Evolutionary conservation across 768 basidiomycete genomes (phyloP).

Genomic region (Macrolepiota albuminosa): DNA sequence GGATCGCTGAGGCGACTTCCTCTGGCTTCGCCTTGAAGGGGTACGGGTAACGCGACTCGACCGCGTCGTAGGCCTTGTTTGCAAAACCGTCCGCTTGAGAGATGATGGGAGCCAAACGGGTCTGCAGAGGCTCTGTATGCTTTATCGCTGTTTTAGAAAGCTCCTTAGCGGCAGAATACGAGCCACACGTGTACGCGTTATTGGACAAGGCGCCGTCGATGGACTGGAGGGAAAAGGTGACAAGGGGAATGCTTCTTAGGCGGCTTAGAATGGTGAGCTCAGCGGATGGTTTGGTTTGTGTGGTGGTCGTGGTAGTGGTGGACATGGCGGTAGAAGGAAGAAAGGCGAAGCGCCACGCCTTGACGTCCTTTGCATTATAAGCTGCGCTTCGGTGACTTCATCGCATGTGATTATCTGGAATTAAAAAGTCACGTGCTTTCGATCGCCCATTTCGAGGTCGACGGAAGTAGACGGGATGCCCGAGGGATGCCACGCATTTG

Average conservation of each 20-base stretch:
- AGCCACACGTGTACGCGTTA: conserved; percentile 56
- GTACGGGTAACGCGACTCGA: conserved; percentile 70
- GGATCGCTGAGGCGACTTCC: conserved; percentile 60
- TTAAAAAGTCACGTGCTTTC: not conserved
- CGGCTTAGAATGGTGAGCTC: conserved; percentile 60
- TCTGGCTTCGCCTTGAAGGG: conserved; percentile 72
- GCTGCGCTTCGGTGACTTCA: conserved; percentile 5
- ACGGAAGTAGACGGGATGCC: not conserved
- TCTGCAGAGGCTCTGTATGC: conserved; percentile 61
- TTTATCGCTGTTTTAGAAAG: conserved; percentile 56
- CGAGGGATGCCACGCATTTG: not conserved
- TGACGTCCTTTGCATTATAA: conserved; percentile 4
- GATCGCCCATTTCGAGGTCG: not conserved
- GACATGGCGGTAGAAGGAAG: conserved; percentile 11
- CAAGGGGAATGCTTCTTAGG: conserved; percentile 68
- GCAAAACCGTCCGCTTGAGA: conserved; percentile 59
- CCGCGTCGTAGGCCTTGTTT: conserved; percentile 71
- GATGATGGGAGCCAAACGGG: conserved; percentile 62
- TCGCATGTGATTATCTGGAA: conserved; percentile 3
- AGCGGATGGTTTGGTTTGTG: conserved; percentile 29
- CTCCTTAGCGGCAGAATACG: conserved; percentile 62
- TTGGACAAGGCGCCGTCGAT: conserved; percentile 55
- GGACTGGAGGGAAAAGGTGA: conserved; percentile 58
- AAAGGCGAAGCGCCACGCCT: conserved; percentile 12
- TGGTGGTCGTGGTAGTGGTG: conserved; percentile 23